Conservation (phyloP, 73 alveolate genomes). For the Paramecium octaurelia region DNA sequence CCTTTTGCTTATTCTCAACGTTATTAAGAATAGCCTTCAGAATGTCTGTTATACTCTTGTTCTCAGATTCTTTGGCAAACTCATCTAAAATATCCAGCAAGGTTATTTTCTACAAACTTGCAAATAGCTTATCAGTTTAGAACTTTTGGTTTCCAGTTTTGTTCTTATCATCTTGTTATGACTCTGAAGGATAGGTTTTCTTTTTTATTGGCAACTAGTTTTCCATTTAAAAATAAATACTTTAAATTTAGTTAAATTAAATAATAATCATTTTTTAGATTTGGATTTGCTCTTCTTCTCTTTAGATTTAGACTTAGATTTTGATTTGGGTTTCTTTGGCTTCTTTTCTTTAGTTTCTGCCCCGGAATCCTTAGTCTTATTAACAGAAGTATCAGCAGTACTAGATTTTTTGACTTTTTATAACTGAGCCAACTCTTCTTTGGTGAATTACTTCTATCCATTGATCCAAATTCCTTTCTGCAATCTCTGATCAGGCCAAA, state of each 20-base stretch:
- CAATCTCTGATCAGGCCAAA: neutral
- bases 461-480: constrained; percentile 15
- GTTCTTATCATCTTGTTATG: neutral
- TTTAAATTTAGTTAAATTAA: neutral
- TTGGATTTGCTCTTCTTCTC: neutral
- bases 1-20: neutral
- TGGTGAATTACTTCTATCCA: neutral
- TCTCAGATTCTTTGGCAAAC: constrained; percentile 14
- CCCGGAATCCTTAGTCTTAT: neutral
- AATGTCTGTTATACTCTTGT: neutral
- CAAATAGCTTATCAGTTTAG: neutral
- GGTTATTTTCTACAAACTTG: neutral
- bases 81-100: constrained; percentile 11
- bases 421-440: constrained; percentile 28
- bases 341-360: neutral
- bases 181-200: neutral
- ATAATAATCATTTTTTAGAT: neutral
- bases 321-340: neutral
- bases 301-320: neutral
- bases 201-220: neutral
- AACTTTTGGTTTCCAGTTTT: neutral
- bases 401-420: neutral
- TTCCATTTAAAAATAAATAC: neutral
- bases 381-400: neutral
- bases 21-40: neutral